phyloP scores from a whole-genome alignment of 2,329 filamentous ascomycete species.

The Penicillium sp. region DNA sequence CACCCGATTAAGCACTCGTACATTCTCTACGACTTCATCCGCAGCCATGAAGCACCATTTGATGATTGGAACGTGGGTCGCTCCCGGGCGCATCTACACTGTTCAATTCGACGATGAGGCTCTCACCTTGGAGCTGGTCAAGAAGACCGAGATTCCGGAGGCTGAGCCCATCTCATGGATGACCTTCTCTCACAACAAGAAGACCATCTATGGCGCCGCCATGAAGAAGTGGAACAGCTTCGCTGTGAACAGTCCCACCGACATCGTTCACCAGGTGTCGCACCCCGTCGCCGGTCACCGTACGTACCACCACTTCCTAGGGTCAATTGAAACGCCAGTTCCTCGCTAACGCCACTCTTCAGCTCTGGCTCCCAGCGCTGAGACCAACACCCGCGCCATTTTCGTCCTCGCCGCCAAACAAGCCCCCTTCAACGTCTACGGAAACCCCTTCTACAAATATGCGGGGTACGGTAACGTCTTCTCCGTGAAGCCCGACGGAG shows the following conservation, averaged over 20 bases:
- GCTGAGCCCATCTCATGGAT: conserved; percentile 94
- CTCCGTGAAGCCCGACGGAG: conserved; percentile 45
- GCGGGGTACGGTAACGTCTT: conserved; percentile 76
- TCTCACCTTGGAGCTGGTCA: conserved; percentile 70
- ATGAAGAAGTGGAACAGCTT: conserved; percentile 95
- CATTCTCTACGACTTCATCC: conserved; percentile 13
- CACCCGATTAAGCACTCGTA: neutral
- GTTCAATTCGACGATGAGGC: conserved; percentile 83
- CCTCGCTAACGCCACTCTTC: neutral
- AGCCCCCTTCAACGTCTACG: conserved; percentile 79
- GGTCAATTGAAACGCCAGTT: neutral
- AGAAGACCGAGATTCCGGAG: conserved; percentile 75
- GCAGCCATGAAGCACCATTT: conserved; percentile 77
- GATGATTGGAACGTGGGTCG: conserved; percentile 91
- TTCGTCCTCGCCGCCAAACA: conserved; percentile 79
- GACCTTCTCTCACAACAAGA: conserved; percentile 82
- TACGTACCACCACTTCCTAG: conserved; percentile 37
- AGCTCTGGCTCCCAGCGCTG: conserved; percentile 67
- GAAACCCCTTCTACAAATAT: conserved; percentile 86
- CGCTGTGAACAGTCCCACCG: conserved; percentile 69
- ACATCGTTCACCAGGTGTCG: conserved; percentile 73
- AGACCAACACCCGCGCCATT: conserved; percentile 83
- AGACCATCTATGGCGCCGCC: conserved; percentile 82
- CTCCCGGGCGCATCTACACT: conserved; percentile 85
- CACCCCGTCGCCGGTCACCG: conserved; percentile 74